A percentile compares a stretch with the other conserved stretches of the same genome.
These are phyloP conservation scores for Daldinia eschscholtzii DNA, from an alignment of 2,329 filamentous ascomycete species.

Conservation along the genomic window DNA sequence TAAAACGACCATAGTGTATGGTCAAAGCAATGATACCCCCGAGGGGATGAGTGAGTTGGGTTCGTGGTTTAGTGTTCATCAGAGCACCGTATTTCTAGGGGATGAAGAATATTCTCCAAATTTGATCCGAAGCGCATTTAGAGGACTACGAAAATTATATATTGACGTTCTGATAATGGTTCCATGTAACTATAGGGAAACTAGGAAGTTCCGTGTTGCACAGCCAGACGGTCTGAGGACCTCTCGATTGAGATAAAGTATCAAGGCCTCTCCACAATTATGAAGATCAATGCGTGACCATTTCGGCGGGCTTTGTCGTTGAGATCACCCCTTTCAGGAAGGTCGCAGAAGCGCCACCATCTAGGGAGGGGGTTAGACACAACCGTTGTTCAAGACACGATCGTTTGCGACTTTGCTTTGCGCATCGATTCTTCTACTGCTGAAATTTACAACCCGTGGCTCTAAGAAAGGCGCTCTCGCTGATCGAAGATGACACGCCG, in stretches of 20 bases:
- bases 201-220: neutral
- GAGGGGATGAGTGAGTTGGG: no score
- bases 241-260: neutral
- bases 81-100: no score
- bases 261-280: neutral
- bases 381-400: neutral
- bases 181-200: neutral
- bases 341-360: slow-evolving; percentile 20
- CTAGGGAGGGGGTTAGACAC: slow-evolving; percentile 11
- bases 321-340: slow-evolving; percentile 25
- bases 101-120: no score
- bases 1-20: no score
- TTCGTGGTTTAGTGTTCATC: no score
- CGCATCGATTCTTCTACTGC: neutral
- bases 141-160: no score
- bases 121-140: no score
- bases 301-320: neutral
- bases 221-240: no score
- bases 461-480: neutral
- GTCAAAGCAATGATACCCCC: no score
- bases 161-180: no score
- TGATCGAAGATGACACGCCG: slow-evolving; percentile 19
- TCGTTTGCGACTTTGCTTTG: neutral
- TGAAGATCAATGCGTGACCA: neutral
- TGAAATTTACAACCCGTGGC: neutral